Percentiles rank a stretch among this genome's conserved stretches.
These are phyloP conservation scores for Daedalea quercina DNA, from an alignment of 768 basidiomycete species.

Conservation along the genomic window DNA sequence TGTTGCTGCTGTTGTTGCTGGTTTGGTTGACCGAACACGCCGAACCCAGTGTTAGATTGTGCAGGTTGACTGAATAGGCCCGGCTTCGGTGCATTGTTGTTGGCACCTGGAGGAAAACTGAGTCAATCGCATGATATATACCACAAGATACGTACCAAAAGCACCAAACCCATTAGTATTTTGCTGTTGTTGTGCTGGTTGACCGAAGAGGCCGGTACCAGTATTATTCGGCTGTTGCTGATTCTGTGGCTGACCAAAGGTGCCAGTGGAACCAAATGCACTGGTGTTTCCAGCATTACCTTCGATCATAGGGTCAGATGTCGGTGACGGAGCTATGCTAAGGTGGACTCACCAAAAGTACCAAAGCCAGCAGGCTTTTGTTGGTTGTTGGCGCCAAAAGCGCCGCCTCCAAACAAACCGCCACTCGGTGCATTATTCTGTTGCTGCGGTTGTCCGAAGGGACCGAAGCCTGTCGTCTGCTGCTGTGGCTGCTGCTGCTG, in stretches of 20 bases:
- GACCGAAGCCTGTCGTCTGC: constrained; percentile 21
- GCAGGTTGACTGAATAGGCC: constrained; percentile 37
- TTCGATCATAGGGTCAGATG: background rate
- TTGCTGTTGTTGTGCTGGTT: constrained; percentile 22
- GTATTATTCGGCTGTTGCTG: constrained; percentile 18
- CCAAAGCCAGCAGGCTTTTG: constrained; percentile 19
- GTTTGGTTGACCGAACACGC: constrained; percentile 28
- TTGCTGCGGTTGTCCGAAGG: constrained; percentile 29
- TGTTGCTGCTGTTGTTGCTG: constrained; percentile 33
- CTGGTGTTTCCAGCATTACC: constrained; percentile 9
- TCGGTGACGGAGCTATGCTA: background rate
- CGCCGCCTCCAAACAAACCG: constrained; percentile 23
- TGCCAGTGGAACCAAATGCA: constrained; percentile 19
- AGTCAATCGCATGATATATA: background rate
- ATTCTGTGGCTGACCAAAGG: constrained; percentile 24
- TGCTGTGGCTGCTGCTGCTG: constrained; percentile 32
- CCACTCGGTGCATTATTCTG: constrained; percentile 22
- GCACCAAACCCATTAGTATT: constrained; percentile 23
- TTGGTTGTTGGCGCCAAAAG: constrained; percentile 22
- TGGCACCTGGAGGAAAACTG: constrained; percentile 6
- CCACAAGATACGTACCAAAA: constrained; percentile 24
- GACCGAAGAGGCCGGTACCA: constrained; percentile 30
- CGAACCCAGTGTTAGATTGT: constrained; percentile 23
- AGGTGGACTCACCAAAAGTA: constrained; percentile 14
- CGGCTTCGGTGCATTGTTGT: constrained; percentile 33